Evolutionary conservation across 371 early-diverging fungal genomes (phyloP), one percentile per base, ranked within the genome.

Genomic region (Mortierella sp.): DNA sequence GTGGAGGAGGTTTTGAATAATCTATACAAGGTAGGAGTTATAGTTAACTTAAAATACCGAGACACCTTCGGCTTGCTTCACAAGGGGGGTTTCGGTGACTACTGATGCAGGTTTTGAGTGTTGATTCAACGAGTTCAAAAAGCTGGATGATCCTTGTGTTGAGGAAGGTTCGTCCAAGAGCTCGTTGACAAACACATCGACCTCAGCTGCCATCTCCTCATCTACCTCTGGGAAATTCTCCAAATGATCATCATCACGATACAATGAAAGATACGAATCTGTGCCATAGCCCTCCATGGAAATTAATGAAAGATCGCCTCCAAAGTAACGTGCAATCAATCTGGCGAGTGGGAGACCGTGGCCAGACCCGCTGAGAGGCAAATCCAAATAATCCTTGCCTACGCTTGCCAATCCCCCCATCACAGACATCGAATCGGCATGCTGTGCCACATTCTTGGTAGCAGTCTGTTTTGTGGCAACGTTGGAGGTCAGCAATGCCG

Each of bases 241-340:
- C 63, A 84, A 61, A 40, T 87, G 70, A 45, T 84, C 66, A 28
- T 85, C 79, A 32, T 88, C 86, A 13, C 92, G 89, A 63, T 87
- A 90, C 51, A 94, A 72, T 32, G 92, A 90, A n/a, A 94, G 83
- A 60, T 91, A 94, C 31, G 90, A 84, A 45, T 93, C 93, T 1
- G 93, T 89, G 8, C 94, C 94, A 43, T 91, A 86, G 10, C 93
- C 93, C 43, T 94, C 92, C 82, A 91, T 90, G 0, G 91, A 89
- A 7, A 92, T 87, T 15, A 88, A 77, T 34, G 89, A 89, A 35
- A 94, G 75, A 51, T 93, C 92, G 32, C 94, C 94, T 40, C 93
- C 93, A 83, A 90, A 93, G 76, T 93, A 93, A 29, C 81, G 68
- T 34, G 58, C 83, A 54, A 72, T 83, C 61, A 73, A 31, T 17